phyloP scores from a whole-genome alignment of 805 yeast species.

The Wickerhamomyces strasburgensis region DNA sequence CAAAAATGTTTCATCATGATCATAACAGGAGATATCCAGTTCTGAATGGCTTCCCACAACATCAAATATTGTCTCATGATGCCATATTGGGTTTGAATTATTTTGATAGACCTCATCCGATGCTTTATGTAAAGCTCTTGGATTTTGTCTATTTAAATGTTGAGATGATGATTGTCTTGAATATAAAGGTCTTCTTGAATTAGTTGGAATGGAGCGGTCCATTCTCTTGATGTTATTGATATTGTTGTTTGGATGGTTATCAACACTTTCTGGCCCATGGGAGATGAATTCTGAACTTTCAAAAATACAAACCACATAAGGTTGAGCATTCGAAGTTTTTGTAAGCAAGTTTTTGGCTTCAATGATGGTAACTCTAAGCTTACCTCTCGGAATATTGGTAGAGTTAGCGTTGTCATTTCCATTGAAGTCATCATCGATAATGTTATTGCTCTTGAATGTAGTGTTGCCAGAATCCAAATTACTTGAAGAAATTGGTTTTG shows the following conservation, averaged over 20 bases:
- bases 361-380: slow-evolving; percentile 70
- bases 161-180: slow-evolving; percentile 43
- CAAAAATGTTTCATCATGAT: slow-evolving; percentile 79
- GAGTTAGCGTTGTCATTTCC: slow-evolving; percentile 6
- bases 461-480: slow-evolving; percentile 7
- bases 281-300: slow-evolving; percentile 89
- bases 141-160: slow-evolving; percentile 27
- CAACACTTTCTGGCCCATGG: slow-evolving; percentile 55
- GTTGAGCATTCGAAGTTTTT: slow-evolving; percentile 53
- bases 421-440: neutral
- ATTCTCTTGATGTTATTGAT: slow-evolving; percentile 14
- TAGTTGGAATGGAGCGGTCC: slow-evolving; percentile 18
- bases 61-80: slow-evolving; percentile 89
- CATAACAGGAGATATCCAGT: slow-evolving; percentile 87
- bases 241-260: slow-evolving; percentile 28
- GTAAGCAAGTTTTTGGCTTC: slow-evolving; percentile 71
- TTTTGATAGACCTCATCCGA: slow-evolving; percentile 22
- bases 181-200: slow-evolving; percentile 34
- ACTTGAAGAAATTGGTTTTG: slow-evolving; percentile 8
- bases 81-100: slow-evolving; percentile 74
- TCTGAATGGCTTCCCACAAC: slow-evolving; percentile 82
- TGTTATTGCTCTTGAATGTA: slow-evolving; percentile 1
- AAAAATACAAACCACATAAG: slow-evolving; percentile 87
- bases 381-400: slow-evolving; percentile 61
- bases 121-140: slow-evolving; percentile 8